These are phyloP conservation scores for Trametes sanguinea DNA, from an alignment of 768 basidiomycete genomes.

Conservation along the genomic window DNA sequence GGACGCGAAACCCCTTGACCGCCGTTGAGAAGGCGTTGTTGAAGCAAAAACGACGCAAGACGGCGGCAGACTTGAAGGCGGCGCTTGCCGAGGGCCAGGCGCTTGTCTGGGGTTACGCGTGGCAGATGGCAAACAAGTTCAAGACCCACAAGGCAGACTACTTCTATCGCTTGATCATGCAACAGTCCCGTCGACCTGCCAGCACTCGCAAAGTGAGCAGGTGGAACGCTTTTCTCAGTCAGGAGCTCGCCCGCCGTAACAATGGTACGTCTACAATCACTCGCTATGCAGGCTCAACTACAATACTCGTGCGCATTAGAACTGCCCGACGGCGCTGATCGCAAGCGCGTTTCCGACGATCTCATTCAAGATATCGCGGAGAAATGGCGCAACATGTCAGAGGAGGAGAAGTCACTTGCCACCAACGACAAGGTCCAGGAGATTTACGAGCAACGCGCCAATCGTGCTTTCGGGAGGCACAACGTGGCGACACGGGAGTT, in stretches of 20 bases:
- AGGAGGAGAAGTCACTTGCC: neutral
- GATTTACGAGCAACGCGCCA: constrained; percentile 3
- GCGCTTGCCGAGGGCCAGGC: constrained; percentile 1
- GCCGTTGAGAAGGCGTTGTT: neutral
- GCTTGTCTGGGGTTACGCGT: neutral
- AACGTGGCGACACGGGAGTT: constrained; percentile 3
- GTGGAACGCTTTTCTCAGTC: constrained; percentile 8
- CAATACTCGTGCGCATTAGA: neutral
- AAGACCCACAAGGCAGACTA: neutral
- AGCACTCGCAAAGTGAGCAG: neutral
- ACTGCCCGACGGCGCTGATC: neutral
- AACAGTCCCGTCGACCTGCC: neutral
- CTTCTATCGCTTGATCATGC: constrained; percentile 1
- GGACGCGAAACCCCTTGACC: neutral
- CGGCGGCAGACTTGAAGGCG: neutral
- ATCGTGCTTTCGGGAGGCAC: neutral
- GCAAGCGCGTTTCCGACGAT: neutral
- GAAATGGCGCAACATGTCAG: neutral
- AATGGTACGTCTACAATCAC: neutral
- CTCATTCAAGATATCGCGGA: neutral
- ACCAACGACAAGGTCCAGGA: constrained; percentile 3
- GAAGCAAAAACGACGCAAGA: neutral
- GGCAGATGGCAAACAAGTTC: neutral
- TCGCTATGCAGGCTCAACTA: neutral
- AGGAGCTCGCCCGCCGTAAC: neutral